Percentiles rank a stretch among this genome's conserved stretches.
Evolutionary conservation across 2,329 filamentous ascomycete genomes (phyloP).

Genomic region (Hymenoscyphus fraxineus): DNA sequence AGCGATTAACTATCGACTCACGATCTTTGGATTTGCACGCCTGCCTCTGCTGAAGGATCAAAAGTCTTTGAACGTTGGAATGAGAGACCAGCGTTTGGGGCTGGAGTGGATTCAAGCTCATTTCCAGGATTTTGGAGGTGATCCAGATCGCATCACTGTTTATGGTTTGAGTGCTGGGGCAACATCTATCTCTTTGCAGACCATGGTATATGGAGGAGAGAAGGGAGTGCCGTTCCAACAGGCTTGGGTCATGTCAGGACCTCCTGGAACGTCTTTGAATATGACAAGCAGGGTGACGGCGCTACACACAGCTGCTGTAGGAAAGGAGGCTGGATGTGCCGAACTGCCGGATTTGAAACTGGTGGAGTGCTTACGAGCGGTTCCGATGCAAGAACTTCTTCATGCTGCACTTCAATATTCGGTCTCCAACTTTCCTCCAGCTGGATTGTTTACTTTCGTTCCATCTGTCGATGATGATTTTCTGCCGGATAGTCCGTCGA

Average conservation of each 20-base stretch:
- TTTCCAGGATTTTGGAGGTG: constrained; percentile 6
- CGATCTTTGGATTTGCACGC: constrained; percentile 11
- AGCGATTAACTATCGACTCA: constrained; percentile 10
- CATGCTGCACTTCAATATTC: constrained; percentile 13
- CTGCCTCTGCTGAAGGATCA: constrained; percentile 1
- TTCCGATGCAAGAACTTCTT: constrained; percentile 10
- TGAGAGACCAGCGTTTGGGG: constrained; percentile 12
- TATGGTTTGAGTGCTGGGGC: constrained; percentile 1
- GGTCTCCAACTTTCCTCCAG: constrained; percentile 6
- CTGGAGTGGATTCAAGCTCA: constrained; percentile 12
- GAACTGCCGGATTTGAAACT: neutral
- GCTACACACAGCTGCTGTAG: neutral
- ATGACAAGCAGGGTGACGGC: constrained; percentile 2
- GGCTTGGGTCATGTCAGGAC: constrained; percentile 5
- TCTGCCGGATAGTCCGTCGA: neutral
- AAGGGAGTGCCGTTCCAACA: neutral
- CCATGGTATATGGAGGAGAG: neutral
- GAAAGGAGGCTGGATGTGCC: neutral
- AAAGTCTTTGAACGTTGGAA: constrained; percentile 11
- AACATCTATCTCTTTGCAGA: neutral
- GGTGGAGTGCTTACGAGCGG: constrained; percentile 2
- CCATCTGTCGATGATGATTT: neutral
- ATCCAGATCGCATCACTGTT: neutral
- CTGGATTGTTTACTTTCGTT: neutral
- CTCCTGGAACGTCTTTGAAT: constrained; percentile 3